Conservation (phyloP, 192 early-diverging fungal species). For the Backusella westeae region DNA sequence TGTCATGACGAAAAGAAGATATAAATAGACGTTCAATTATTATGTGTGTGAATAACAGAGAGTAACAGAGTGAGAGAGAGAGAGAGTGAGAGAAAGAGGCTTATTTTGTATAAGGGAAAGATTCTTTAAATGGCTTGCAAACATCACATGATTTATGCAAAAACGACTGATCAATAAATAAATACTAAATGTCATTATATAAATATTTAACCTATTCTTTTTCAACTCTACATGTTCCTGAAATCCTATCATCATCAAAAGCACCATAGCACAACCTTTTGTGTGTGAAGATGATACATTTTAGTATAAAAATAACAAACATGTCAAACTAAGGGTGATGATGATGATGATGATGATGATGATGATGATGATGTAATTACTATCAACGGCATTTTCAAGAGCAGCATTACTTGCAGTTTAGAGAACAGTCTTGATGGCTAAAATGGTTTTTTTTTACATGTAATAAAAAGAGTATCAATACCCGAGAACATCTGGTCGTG, state of each 20-base stretch:
- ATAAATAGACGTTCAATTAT: neutral
- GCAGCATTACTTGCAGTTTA: no score
- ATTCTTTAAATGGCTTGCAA: neutral
- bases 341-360: no score
- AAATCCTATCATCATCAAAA: neutral
- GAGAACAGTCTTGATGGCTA: no score
- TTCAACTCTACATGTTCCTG: no score
- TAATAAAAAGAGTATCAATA: no score
- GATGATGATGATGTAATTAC: no score
- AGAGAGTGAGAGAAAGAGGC: neutral
- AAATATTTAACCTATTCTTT: neutral
- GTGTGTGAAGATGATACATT: neutral
- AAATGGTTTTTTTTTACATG: no score
- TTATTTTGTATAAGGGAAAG: neutral
- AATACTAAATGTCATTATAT: neutral
- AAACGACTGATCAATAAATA: neutral
- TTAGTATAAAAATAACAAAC: no score
- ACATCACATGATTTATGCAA: conserved; percentile 12
- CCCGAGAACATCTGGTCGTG: no score
- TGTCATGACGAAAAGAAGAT: neutral
- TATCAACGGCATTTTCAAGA: no score
- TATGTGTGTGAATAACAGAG: neutral
- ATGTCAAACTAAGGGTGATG: no score
- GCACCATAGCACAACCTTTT: neutral
- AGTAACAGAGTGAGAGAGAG: neutral